Base-by-base conservation (phyloP, 2,329 filamentous ascomycete genomes). In the Epicoccum nigrum region DNA sequence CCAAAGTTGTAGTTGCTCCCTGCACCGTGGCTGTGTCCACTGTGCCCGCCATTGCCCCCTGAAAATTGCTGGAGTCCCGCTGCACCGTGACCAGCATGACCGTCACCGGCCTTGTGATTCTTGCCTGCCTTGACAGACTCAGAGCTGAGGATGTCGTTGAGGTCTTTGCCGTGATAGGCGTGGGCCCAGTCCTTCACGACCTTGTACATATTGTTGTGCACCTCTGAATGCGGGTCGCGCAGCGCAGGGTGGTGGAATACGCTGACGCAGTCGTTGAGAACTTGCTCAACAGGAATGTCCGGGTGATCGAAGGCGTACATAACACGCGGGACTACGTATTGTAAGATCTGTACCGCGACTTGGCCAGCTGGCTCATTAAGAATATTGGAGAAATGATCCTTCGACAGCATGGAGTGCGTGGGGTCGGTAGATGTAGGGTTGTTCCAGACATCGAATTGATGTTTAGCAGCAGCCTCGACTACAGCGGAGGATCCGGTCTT, bases 271-370 rank as follows among this genome's bases (percentile, higher is more conserved):
- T 97, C 93, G 56, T 90, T 80, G 56, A 92, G 80, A 0, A 97
- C 88, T 72, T 95, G 89, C 30, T 95, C 84, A 4, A 94, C 87
- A 0, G 90, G 85, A 0, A 96, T 86, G 34, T 87, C 85, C 2
- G 88, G 84, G 69, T 97, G 89, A 59, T 97, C 90, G 91, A 92
- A 97, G 3, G 92, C 93, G 68, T 93, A 96, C 16, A 99, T 81
- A 39, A 97, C 78, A 27, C 93, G 89, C 2, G 93, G 93, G 1
- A 92, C 90, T 25, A 89, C 85, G 64, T 96, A 97, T 78, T 95
- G 86, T 19, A 97, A 76, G 51, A 96, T 88, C 0, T 64, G 67
- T 5, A 76, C 71, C 2, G 79, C 79, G 8, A 80, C 69, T 57
- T 77, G 70, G 8, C 79, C 79, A 6, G 79, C 77, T 4, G 79